phyloP scores from a whole-genome alignment of 2,329 filamentous ascomycete species.

The Fusarium armeniacum region DNA sequence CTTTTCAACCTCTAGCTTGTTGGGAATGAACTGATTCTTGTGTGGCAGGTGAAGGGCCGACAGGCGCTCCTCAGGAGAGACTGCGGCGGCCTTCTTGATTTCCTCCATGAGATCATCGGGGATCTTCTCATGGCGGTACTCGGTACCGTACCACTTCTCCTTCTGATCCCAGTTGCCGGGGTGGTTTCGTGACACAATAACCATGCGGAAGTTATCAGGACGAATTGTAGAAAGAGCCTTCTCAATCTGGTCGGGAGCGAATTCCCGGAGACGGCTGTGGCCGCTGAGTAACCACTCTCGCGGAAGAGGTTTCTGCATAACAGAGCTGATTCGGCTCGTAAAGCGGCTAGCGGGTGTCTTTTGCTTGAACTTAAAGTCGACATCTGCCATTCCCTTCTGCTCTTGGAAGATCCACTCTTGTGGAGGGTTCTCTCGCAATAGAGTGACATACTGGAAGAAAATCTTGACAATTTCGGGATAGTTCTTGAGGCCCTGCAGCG shows the following conservation, averaged over 20 bases:
- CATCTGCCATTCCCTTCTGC: conserved; percentile 88
- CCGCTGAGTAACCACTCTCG: conserved; percentile 91
- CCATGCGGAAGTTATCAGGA: conserved; percentile 91
- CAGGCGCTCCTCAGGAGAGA: conserved; percentile 70
- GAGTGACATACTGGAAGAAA: conserved; percentile 91
- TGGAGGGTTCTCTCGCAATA: conserved; percentile 83
- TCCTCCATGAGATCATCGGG: conserved; percentile 80
- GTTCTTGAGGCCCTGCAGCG: conserved; percentile 73
- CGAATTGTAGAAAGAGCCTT: conserved; percentile 79
- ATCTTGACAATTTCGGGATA: conserved; percentile 86
- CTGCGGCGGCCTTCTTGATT: conserved; percentile 73
- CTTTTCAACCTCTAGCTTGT: conserved; percentile 92
- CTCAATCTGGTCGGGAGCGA: conserved; percentile 82
- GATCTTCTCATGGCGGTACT: conserved; percentile 87
- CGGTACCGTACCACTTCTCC: conserved; percentile 98
- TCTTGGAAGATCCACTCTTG: conserved; percentile 96
- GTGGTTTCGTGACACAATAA: conserved; percentile 84
- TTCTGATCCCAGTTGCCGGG: conserved; percentile 88
- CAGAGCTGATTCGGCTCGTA: conserved; percentile 83
- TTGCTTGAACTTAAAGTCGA: conserved; percentile 95
- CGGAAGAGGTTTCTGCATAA: conserved; percentile 92
- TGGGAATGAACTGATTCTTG: conserved; percentile 96
- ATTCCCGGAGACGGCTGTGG: conserved; percentile 80
- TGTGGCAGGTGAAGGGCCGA: conserved; percentile 86
- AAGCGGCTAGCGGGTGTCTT: conserved; percentile 92